Conservation (phyloP, 2,329 filamentous ascomycete genomes). For the Alternaria consortialis region DNA sequence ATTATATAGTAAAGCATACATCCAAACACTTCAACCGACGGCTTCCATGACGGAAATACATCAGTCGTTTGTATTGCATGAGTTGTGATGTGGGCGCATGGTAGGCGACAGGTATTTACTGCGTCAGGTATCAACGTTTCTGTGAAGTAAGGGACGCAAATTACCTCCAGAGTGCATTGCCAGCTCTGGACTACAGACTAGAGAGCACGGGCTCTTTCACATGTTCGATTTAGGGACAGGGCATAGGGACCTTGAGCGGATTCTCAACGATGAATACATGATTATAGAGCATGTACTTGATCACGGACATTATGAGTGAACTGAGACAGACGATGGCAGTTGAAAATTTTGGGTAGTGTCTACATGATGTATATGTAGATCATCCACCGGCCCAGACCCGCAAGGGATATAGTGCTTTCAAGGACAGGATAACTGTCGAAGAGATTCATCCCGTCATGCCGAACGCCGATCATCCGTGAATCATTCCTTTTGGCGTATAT, state of each 20-base stretch:
- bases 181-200: too few relatives aligned
- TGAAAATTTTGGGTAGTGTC: conserved; percentile 45
- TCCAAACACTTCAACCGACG: neutral
- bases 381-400: conserved; percentile 39
- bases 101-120: neutral
- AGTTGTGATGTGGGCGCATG: neutral
- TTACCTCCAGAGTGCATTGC: too few relatives aligned
- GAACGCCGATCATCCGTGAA: conserved; percentile 49
- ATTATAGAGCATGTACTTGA: neutral
- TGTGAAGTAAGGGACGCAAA: neutral
- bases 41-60: neutral
- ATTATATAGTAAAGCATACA: neutral
- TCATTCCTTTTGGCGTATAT: conserved; percentile 39
- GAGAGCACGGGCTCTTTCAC: neutral
- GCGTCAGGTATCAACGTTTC: too few relatives aligned
- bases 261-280: neutral
- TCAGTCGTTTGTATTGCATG: neutral
- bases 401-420: conserved; percentile 43
- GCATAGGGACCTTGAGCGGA: neutral
- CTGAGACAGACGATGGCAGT: conserved; percentile 39
- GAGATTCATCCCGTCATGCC: conserved; percentile 49
- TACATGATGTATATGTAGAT: conserved; percentile 42
- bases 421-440: conserved; percentile 40
- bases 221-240: neutral
- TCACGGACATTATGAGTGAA: conserved; percentile 1